Conservation (phyloP, 345 rosid genomes). For the Clarkia xantiana region DNA sequence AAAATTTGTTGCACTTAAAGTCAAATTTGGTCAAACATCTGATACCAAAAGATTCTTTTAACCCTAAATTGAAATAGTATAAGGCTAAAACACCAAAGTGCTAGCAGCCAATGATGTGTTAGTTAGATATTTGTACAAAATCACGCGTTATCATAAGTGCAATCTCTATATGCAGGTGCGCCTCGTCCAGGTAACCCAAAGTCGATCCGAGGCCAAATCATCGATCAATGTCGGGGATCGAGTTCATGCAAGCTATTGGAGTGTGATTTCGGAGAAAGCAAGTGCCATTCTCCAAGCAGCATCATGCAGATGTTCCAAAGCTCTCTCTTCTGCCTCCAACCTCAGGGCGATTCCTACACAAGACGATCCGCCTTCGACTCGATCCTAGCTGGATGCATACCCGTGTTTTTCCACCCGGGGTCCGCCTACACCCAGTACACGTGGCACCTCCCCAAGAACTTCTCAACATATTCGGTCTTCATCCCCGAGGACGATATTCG, state of each 20-base stretch:
- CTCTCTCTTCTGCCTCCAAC: constrained; percentile 36
- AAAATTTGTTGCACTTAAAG: too few relatives aligned
- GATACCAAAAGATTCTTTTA: too few relatives aligned
- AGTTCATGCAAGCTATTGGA: constrained; percentile 10
- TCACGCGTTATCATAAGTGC: too few relatives aligned
- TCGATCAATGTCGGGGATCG: constrained; percentile 8
- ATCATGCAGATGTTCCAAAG: constrained; percentile 44
- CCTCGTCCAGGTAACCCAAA: constrained; percentile 15
- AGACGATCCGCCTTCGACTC: constrained; percentile 41
- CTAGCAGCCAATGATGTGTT: too few relatives aligned
- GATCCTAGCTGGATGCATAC: constrained; percentile 31
- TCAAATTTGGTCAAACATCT: too few relatives aligned
- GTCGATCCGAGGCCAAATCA: constrained; percentile 15
- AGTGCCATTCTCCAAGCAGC: constrained; percentile 41
- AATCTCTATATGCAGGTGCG: constrained; percentile 1
- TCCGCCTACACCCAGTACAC: constrained; percentile 42
- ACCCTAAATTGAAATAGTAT: too few relatives aligned
- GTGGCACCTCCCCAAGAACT: constrained; percentile 36
- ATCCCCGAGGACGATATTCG: constrained; percentile 35
- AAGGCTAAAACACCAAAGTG: too few relatives aligned
- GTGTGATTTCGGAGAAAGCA: constrained; percentile 28
- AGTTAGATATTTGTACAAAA: too few relatives aligned
- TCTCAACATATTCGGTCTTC: constrained; percentile 27
- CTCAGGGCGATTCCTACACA: constrained; percentile 42
- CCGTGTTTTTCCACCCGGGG: constrained; percentile 29